phyloP scores from a whole-genome alignment of 2,329 filamentous ascomycete species.

The Colletotrichum sp. region DNA sequence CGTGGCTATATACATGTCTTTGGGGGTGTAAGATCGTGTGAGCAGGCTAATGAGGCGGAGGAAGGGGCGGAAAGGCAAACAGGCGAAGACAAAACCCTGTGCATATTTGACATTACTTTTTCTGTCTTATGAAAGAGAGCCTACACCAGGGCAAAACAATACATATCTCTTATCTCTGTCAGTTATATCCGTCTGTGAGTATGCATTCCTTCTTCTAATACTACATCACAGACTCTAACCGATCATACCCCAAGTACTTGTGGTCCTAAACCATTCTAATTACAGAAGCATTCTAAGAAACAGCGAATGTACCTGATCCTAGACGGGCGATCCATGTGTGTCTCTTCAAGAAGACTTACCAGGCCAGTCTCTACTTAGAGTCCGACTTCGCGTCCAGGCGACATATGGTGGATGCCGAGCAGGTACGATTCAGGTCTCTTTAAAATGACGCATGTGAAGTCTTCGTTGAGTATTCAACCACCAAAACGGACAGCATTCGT shows the following conservation, averaged over 20 bases:
- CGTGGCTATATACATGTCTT: background rate
- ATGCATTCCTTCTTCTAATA: background rate
- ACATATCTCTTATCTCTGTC: background rate
- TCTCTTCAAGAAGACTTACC: background rate
- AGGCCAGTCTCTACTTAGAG: background rate
- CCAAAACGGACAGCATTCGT: fast-evolving
- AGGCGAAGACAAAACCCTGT: background rate
- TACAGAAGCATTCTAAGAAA: background rate
- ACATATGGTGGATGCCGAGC: background rate
- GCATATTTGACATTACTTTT: background rate
- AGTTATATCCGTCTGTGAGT: background rate
- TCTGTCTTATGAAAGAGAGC: background rate
- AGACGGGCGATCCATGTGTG: background rate
- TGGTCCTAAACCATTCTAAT: background rate
- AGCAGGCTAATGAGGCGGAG: background rate
- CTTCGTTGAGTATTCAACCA: background rate
- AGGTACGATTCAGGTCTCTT: background rate
- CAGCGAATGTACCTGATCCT: background rate
- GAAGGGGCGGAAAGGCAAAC: background rate
- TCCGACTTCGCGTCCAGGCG: background rate
- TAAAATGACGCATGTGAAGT: background rate
- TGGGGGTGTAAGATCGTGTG: background rate
- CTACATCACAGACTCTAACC: background rate
- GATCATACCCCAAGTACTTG: background rate
- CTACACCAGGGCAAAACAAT: background rate